Conservation (phyloP, 163 green algal genomes). For the Chlamydomonas reinhardtii region DNA sequence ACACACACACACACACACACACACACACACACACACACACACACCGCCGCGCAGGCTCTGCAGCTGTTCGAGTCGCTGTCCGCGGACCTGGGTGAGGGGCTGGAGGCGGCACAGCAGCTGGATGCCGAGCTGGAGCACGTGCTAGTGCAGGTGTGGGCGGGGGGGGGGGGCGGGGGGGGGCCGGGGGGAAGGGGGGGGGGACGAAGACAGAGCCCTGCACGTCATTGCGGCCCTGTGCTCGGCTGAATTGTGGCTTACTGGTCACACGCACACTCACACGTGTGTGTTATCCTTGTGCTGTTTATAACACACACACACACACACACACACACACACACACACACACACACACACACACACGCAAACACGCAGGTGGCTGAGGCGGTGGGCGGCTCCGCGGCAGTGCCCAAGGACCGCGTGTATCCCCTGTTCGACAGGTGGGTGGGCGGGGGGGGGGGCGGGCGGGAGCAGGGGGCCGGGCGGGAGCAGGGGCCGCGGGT, state of each 20-base stretch:
- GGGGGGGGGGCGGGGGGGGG: background rate
- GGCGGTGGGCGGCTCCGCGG: slow-evolving; percentile 49
- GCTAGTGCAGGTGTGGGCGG: slow-evolving; percentile 34
- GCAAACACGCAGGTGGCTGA: slow-evolving; percentile 46
- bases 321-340: too few species aligned
- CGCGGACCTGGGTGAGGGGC: slow-evolving; percentile 45
- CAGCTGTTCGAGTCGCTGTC: slow-evolving; percentile 40
- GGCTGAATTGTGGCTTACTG: too few species aligned
- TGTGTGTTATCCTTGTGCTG: too few species aligned
- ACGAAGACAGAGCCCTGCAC: too few species aligned
- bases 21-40: too few species aligned
- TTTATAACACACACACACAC: too few species aligned
- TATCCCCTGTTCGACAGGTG: slow-evolving; percentile 72
- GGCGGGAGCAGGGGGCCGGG: too few species aligned
- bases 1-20: too few species aligned
- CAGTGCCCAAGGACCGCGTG: slow-evolving; percentile 69
- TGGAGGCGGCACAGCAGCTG: slow-evolving; percentile 52
- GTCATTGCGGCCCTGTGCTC: too few species aligned
- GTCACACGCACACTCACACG: too few species aligned
- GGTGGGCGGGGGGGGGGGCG: background rate
- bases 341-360: background rate
- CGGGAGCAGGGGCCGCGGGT: background rate
- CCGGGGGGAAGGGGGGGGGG: too few species aligned
- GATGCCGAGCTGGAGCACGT: slow-evolving; percentile 55
- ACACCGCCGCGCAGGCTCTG: background rate